These are phyloP conservation scores for Lasiosphaeris hirsuta DNA, from an alignment of 495 filamentous ascomycete species.

Conservation along the genomic window DNA sequence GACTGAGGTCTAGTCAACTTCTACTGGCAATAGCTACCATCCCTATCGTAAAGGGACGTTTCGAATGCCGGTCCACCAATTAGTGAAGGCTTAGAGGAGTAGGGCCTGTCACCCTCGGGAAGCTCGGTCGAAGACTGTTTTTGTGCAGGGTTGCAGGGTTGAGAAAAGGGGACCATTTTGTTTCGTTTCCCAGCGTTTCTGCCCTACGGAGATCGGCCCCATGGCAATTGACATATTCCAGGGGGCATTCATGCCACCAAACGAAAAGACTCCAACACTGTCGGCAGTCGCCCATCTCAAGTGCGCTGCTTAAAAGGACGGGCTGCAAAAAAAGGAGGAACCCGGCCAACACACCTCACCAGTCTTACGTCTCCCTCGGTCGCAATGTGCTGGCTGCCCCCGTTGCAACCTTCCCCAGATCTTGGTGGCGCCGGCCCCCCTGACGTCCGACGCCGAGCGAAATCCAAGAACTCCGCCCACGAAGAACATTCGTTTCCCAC, in stretches of 20 bases:
- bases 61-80: too few species aligned
- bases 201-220: slow-evolving; percentile 17
- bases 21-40: too few species aligned
- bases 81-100: too few species aligned
- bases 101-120: not conserved
- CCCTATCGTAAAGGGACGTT: too few species aligned
- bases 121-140: not conserved
- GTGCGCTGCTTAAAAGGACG: too few species aligned
- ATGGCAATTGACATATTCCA: not conserved
- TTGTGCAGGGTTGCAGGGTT: slow-evolving; percentile 8
- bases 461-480: slow-evolving; percentile 6
- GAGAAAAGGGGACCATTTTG: slow-evolving; percentile 10
- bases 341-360: not conserved
- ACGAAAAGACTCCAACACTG: too few species aligned
- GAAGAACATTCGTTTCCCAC: slow-evolving; percentile 3
- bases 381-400: not conserved
- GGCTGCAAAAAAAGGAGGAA: too few species aligned
- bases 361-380: not conserved
- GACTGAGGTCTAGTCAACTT: too few species aligned
- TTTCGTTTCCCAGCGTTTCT: slow-evolving; percentile 20
- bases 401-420: slow-evolving; percentile 20
- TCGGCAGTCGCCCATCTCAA: too few species aligned
- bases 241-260: too few species aligned
- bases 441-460: slow-evolving; percentile 10
- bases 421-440: slow-evolving; percentile 7